Evolutionary conservation across 1,284 basidiomycete genomes (phyloP).

Genomic region (Apiotrichum laibachii): DNA sequence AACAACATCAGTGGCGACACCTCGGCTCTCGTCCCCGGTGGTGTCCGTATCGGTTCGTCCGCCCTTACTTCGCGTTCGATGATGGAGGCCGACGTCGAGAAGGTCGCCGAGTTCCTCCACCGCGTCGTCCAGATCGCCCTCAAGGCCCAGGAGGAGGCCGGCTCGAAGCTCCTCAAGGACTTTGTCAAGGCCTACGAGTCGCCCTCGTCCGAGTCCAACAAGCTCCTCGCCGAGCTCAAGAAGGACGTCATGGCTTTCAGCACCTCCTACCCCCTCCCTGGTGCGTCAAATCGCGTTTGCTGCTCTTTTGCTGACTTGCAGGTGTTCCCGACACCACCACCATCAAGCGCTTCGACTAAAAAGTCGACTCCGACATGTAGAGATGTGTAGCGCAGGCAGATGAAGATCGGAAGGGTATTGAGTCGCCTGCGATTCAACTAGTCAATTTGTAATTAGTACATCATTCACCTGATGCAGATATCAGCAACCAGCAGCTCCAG

Average conservation of each 20-base stretch:
- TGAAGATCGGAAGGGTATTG: constrained; percentile 2
- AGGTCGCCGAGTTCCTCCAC: constrained; percentile 88
- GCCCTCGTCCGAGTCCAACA: constrained; percentile 66
- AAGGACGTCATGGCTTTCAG: constrained; percentile 56
- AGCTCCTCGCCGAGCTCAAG: constrained; percentile 48
- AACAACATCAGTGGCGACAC: too few species aligned
- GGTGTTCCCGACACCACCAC: constrained; percentile 66
- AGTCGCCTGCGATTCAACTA: constrained; percentile 16
- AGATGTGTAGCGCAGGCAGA: neutral
- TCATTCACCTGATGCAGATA: constrained; percentile 26
- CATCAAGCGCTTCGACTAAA: constrained; percentile 25
- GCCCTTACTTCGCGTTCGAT: constrained; percentile 94
- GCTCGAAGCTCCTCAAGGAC: constrained; percentile 92
- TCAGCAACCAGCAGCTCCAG: too few species aligned
- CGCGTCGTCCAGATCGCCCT: constrained; percentile 85
- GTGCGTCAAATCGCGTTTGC: constrained; percentile 49
- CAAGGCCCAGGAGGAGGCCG: constrained; percentile 87
- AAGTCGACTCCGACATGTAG: neutral
- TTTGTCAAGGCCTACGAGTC: constrained; percentile 80
- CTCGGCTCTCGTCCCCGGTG: constrained; percentile 93
- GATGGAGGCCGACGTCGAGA: constrained; percentile 73
- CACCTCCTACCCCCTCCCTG: constrained; percentile 85
- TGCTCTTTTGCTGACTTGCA: too few species aligned
- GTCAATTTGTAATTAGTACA: constrained; percentile 20
- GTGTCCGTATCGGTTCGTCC: constrained; percentile 92